Base-by-base conservation (phyloP, 2,329 filamentous ascomycete species). In the Calonectria pseudoturangicola region DNA sequence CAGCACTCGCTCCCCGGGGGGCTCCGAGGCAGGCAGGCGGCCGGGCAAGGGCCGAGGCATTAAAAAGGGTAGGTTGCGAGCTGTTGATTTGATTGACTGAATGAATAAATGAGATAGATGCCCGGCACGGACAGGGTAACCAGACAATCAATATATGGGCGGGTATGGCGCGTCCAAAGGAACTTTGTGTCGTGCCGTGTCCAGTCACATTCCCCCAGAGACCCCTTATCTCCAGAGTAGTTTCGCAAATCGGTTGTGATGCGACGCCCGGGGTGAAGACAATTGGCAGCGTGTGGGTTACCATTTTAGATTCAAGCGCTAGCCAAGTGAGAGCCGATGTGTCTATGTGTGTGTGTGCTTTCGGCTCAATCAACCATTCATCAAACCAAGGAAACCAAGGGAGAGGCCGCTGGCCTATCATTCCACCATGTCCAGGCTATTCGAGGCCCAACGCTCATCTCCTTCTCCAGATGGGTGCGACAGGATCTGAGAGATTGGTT, bases 151-250 rank as follows among this genome's bases (percentile, higher is more conserved):
- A 36, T 28, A 54, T 30, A 71, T 39, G 28, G 71, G 71, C 71
- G 71, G 71, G 50, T 70, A 67, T 56, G 63, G 71, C 67, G 71
- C 71, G 21, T 66, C 54, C 4, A 43, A 33, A 64, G 62, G 50
- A 64, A 28, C 58, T 54, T 48, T 21, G 21, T 21, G 21, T 21
- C 21, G 30, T 45, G 43, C 50, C 30, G 21, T 64, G 60, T 47
- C 58, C 39, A 45, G 48, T 69, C 45, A 63, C 58, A 33, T 18
- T 41, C 41, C 54, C 33, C 36, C 54, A 27, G 13, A 18, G 39
- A 21, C 47, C 56, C 47, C 67, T 69, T 69, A 64, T 69, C 56
- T 54, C 47, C 30, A n/a, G 21, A 13, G 48, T 54, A 33, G 45
- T 45, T 41, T 21, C 33, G 48, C 33, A 36, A 36, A 36, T 36